phyloP scores from a whole-genome alignment of 2,329 filamentous ascomycete species.

The Stromatinia cepivora region DNA sequence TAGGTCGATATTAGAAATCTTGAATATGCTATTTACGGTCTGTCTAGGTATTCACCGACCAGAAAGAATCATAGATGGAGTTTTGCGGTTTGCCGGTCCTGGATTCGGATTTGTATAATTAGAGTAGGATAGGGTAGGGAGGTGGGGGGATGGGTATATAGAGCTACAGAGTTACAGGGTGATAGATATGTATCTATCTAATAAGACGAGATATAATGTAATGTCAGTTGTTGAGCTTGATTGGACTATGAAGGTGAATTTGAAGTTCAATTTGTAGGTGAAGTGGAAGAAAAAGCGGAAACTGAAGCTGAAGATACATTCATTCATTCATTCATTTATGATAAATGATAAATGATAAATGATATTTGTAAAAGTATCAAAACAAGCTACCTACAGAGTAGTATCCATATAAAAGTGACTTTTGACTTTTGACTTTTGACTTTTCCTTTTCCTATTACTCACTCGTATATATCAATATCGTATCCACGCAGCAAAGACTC shows the following conservation, averaged over 20 bases:
- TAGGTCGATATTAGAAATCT: background rate
- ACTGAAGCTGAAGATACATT: too few species aligned
- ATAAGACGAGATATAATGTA: background rate
- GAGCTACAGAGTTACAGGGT: too few species aligned
- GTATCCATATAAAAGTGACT: background rate
- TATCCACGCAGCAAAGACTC: background rate
- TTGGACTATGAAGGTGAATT: background rate
- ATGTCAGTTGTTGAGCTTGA: background rate
- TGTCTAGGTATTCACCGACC: background rate
- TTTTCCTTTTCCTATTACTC: too few species aligned
- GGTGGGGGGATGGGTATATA: background rate
- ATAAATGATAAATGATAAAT: too few species aligned
- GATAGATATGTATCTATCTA: too few species aligned
- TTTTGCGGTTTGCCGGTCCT: background rate
- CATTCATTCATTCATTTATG: too few species aligned
- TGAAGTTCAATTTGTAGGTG: background rate
- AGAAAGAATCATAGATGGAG: background rate
- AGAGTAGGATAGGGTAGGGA: background rate
- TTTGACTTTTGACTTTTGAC: too few species aligned
- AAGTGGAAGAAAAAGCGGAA: background rate
- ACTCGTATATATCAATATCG: background rate
- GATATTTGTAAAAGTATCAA: background rate
- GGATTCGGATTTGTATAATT: too few species aligned
- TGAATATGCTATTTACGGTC: slow-evolving; percentile 8
- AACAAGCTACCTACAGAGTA: background rate